Percentiles rank a stretch among this genome's conserved stretches.
These are phyloP conservation scores for Botrytis sinoallii DNA, from an alignment of 2,329 filamentous ascomycete species.

Conservation along the genomic window DNA sequence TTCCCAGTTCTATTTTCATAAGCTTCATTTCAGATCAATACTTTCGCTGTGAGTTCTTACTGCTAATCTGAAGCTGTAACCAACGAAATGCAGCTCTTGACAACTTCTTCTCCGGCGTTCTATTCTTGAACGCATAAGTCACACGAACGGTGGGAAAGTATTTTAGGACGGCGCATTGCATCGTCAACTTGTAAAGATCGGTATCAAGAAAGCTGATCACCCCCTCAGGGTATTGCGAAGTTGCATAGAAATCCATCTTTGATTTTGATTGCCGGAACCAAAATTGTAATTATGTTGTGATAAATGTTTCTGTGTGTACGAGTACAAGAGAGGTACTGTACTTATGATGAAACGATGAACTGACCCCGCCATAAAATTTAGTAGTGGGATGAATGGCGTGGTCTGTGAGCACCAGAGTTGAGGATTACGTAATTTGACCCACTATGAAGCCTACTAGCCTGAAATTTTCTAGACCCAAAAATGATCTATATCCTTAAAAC, in stretches of 20 bases:
- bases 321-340: background rate
- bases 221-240: conserved; percentile 67
- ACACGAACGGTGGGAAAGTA: conserved; percentile 82
- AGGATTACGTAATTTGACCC: background rate
- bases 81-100: conserved; percentile 79
- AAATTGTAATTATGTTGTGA: background rate
- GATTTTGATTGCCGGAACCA: conserved; percentile 39
- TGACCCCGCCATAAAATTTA: background rate
- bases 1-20: conserved; percentile 64
- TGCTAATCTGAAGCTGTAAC: conserved; percentile 79
- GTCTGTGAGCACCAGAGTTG: background rate
- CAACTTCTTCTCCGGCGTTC: conserved; percentile 89
- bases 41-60: conserved; percentile 45
- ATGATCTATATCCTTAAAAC: no score
- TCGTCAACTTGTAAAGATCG: conserved; percentile 85
- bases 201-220: conserved; percentile 82
- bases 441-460: background rate
- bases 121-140: conserved; percentile 91
- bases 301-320: conserved; percentile 39
- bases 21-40: conserved; percentile 25
- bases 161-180: conserved; percentile 95
- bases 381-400: background rate
- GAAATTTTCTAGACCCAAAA: background rate
- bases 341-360: background rate
- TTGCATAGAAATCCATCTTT: conserved; percentile 69